phyloP scores from a whole-genome alignment of 768 basidiomycete genomes.

The Trametes maxima region DNA sequence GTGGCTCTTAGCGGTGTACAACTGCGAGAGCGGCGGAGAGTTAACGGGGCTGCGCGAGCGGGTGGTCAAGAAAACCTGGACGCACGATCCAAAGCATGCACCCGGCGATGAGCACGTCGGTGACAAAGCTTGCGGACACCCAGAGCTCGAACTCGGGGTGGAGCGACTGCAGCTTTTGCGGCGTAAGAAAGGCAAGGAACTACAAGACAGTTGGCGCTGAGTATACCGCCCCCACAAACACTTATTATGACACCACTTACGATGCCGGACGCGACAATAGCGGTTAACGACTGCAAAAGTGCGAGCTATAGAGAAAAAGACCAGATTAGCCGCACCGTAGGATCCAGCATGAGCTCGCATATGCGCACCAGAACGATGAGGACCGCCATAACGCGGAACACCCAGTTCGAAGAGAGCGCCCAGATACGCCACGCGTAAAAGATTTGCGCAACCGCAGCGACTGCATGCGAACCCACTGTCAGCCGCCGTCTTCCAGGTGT shows the following conservation, averaged over 20 bases:
- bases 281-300: constrained; percentile 16
- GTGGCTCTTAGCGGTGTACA: constrained; percentile 5
- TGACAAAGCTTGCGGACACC: constrained; percentile 30
- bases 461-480: neutral
- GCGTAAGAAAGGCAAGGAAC: constrained; percentile 3
- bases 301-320: constrained; percentile 9
- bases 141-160: constrained; percentile 26
- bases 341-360: neutral
- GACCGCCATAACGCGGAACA: constrained; percentile 3
- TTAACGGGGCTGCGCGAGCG: neutral
- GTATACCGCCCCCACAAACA: neutral
- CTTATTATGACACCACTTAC: neutral
- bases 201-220: neutral
- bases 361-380: neutral
- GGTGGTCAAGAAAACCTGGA: neutral
- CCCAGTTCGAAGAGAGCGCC: constrained; percentile 9
- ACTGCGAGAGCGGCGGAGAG: neutral
- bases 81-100: constrained; percentile 33
- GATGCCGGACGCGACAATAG: constrained; percentile 18
- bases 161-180: neutral
- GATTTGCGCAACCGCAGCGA: constrained; percentile 25
- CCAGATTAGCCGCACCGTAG: too few species aligned
- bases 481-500: neutral
- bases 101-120: constrained; percentile 31
- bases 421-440: constrained; percentile 29